Conservation (phyloP, 1,284 basidiomycete species). For the Peniophora sp. region DNA sequence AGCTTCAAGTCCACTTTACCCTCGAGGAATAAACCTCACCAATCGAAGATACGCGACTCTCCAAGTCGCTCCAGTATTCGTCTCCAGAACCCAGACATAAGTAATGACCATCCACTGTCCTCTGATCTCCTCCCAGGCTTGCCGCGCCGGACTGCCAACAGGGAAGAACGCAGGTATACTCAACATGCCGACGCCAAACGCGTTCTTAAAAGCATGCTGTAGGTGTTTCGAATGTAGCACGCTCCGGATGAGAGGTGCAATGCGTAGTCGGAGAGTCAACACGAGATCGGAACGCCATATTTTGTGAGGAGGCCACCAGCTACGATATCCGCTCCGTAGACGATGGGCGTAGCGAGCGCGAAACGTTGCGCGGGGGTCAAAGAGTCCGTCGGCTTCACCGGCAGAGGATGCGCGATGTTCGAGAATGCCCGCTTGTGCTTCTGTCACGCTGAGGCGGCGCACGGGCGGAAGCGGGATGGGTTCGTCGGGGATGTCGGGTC, state of each 20-base stretch:
- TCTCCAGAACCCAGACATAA: slow-evolving; percentile 44
- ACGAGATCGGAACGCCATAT: slow-evolving; percentile 26
- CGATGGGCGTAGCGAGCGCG: slow-evolving; percentile 1
- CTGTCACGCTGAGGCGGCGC: slow-evolving; percentile 16
- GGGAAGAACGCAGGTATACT: slow-evolving; percentile 39
- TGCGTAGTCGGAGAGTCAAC: slow-evolving; percentile 23
- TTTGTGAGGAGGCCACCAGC: slow-evolving; percentile 1
- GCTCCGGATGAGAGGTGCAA: slow-evolving; percentile 25
- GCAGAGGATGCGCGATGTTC: slow-evolving; percentile 10
- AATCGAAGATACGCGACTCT: slow-evolving; percentile 38
- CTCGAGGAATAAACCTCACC: too few relatives aligned
- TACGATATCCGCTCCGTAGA: slow-evolving; percentile 6
- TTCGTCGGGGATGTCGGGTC: slow-evolving; percentile 17
- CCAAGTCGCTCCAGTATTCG: slow-evolving; percentile 44
- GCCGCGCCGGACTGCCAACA: slow-evolving; percentile 11
- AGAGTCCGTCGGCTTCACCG: not conserved
- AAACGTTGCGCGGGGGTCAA: slow-evolving; percentile 4
- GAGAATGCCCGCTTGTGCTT: slow-evolving; percentile 20
- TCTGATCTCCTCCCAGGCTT: slow-evolving; percentile 12
- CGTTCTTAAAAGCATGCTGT: slow-evolving; percentile 39
- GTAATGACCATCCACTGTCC: slow-evolving; percentile 46
- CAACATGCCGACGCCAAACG: slow-evolving; percentile 34
- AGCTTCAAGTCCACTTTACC: too few relatives aligned
- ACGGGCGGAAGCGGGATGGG: slow-evolving; percentile 13
- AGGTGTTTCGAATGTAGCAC: slow-evolving; percentile 34